Evolutionary conservation across 2,329 filamentous ascomycete genomes (phyloP).

Genomic region (Coleophoma cylindrospora): DNA sequence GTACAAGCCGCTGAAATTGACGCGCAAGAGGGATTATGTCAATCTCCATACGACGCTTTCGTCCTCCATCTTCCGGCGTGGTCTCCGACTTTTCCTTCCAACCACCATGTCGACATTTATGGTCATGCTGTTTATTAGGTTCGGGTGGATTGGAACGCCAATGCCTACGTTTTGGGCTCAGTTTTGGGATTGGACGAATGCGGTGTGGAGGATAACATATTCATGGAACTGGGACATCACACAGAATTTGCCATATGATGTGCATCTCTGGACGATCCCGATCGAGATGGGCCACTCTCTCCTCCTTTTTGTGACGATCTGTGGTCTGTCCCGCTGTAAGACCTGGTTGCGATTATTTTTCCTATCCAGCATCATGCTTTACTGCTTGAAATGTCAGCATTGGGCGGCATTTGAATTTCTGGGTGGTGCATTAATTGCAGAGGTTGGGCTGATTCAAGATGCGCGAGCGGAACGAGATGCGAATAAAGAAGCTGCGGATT

Average conservation of each 20-base stretch:
- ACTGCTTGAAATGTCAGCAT: constrained; percentile 2
- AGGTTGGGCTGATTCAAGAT: constrained; percentile 30
- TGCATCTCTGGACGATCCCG: constrained; percentile 8
- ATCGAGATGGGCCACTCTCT: constrained; percentile 6
- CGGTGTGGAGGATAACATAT: constrained; percentile 19
- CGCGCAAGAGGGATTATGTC: constrained; percentile 28
- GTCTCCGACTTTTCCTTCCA: constrained; percentile 36
- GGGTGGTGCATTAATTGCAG: constrained; percentile 34
- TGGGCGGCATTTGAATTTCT: constrained; percentile 5
- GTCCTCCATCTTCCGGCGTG: constrained; percentile 37
- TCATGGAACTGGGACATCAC: constrained; percentile 25
- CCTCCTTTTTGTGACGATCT: constrained; percentile 7
- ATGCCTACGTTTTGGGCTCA: constrained; percentile 18
- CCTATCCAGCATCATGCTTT: constrained; percentile 4
- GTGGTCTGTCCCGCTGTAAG: constrained; percentile 2
- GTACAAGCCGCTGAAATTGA: constrained; percentile 30
- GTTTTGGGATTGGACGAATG: constrained; percentile 20
- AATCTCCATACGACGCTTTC: constrained; percentile 31
- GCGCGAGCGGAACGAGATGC: constrained; percentile 8
- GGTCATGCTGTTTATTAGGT: constrained; percentile 28
- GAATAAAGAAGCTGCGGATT: constrained; percentile 6
- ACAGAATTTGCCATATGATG: constrained; percentile 11
- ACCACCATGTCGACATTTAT: constrained; percentile 34
- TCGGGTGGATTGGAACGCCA: constrained; percentile 22
- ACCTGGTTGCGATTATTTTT: constrained; percentile 1